Percentiles rank a stretch among this genome's conserved stretches.
Conservation (phyloP, 2,329 filamentous ascomycete genomes). For the Pseudogymnoascus sp. region DNA sequence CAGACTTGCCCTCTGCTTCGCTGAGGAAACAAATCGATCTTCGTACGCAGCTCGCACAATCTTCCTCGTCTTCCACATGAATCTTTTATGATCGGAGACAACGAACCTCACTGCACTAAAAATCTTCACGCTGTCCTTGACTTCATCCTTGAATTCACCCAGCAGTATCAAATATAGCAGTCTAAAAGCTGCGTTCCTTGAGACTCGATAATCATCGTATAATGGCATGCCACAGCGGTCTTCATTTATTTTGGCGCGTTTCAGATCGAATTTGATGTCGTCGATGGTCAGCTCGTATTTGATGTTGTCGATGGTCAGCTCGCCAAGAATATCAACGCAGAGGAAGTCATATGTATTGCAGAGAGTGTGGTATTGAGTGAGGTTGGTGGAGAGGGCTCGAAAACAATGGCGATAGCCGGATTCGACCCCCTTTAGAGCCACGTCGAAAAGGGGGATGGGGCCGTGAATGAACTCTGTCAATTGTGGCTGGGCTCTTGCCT, state of each 20-base stretch:
- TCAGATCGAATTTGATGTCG: too few species aligned
- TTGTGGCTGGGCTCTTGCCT: constrained; percentile 20
- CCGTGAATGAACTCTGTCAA: constrained; percentile 17
- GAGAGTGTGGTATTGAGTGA: constrained; percentile 21
- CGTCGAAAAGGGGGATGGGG: constrained; percentile 20
- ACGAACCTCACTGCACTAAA: constrained; percentile 22
- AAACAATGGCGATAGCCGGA: constrained; percentile 25
- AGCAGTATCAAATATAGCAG: constrained; percentile 21
- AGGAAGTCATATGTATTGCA: constrained; percentile 24
- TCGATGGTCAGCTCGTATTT: too few species aligned
- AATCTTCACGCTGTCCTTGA: constrained; percentile 18
- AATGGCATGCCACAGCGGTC: too few species aligned
- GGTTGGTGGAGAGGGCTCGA: constrained; percentile 19
- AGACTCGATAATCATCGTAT: too few species aligned
- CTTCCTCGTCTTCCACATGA: constrained; percentile 12
- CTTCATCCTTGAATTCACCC: constrained; percentile 17
- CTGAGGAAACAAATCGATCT: constrained; percentile 19
- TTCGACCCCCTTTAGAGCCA: constrained; percentile 24
- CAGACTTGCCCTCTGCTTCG: constrained; percentile 21
- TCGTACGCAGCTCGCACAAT: constrained; percentile 21
- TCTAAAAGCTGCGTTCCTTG: constrained; percentile 16
- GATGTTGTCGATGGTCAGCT: too few species aligned
- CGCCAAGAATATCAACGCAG: constrained; percentile 12
- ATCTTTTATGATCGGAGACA: constrained; percentile 14
- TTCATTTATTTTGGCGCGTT: too few species aligned